Evolutionary conservation across 2,329 filamentous ascomycete genomes (phyloP).

Genomic region (Colletotrichum gloeosporioides): DNA sequence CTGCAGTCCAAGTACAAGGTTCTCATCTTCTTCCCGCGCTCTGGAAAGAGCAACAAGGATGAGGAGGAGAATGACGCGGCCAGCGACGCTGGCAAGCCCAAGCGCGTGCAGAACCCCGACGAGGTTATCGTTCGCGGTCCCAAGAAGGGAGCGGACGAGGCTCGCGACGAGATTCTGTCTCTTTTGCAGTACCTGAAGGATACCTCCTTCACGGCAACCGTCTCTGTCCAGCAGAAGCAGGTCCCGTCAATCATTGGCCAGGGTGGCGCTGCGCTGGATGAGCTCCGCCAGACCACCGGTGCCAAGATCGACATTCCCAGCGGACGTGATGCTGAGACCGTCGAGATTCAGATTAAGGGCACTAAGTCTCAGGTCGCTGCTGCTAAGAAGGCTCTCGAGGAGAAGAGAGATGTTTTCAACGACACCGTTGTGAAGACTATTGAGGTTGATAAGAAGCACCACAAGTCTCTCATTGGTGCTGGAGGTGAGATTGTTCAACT

Average conservation of each 20-base stretch:
- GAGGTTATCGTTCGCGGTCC: slow-evolving; percentile 92
- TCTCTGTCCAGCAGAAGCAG: slow-evolving; percentile 89
- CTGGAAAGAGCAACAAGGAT: slow-evolving; percentile 68
- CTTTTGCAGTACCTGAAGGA: slow-evolving; percentile 90
- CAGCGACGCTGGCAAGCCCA: slow-evolving; percentile 70
- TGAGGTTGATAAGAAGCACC: slow-evolving; percentile 93
- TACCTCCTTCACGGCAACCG: slow-evolving; percentile 78
- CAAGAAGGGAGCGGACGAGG: slow-evolving; percentile 90
- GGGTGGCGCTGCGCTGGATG: slow-evolving; percentile 89
- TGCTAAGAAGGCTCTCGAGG: slow-evolving; percentile 87
- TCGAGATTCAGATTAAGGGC: slow-evolving; percentile 91
- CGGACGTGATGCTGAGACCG: slow-evolving; percentile 74
- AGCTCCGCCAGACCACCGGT: slow-evolving; percentile 82
- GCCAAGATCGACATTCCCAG: slow-evolving; percentile 92
- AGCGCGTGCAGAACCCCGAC: slow-evolving; percentile 78
- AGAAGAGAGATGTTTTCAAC: slow-evolving; percentile 87
- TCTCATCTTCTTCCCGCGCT: slow-evolving; percentile 89
- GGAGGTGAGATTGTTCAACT: slow-evolving; percentile 68
- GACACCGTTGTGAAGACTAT: slow-evolving; percentile 85
- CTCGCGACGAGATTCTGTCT: slow-evolving; percentile 88
- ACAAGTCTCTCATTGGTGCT: slow-evolving; percentile 86
- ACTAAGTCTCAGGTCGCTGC: slow-evolving; percentile 90
- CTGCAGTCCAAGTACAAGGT: slow-evolving; percentile 94
- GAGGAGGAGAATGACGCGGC: slow-evolving; percentile 74
- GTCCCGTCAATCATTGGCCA: slow-evolving; percentile 93